Evolutionary conservation across 129 eudicot genomes (phyloP).

Genomic region (Lactuca saligna): DNA sequence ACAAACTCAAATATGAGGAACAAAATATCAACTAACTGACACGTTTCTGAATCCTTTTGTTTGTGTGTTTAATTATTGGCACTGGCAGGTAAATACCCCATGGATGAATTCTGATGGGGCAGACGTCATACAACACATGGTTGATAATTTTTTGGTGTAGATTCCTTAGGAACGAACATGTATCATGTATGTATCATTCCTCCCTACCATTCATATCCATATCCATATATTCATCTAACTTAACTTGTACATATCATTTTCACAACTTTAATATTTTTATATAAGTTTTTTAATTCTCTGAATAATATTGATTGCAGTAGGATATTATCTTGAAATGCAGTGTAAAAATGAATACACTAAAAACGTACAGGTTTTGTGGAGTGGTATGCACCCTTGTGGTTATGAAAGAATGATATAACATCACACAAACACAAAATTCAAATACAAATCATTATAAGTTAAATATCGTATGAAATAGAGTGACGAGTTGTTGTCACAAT

Average conservation of each 20-base stretch:
- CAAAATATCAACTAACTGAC: too few relatives aligned
- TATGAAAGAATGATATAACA: background rate
- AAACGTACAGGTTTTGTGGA: background rate
- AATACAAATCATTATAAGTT: too few relatives aligned
- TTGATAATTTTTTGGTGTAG: slow-evolving; percentile 67
- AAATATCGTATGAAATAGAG: too few relatives aligned
- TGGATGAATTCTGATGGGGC: slow-evolving; percentile 76
- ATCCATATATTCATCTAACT: background rate
- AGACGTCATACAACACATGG: slow-evolving; percentile 77
- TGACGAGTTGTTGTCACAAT: too few relatives aligned
- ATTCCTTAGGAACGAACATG: background rate
- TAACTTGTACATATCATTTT: slow-evolving; percentile 2
- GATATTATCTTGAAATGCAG: too few relatives aligned
- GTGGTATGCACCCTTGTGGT: background rate
- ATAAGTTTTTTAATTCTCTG: background rate
- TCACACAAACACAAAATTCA: too few relatives aligned
- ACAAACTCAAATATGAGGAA: too few relatives aligned
- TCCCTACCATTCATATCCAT: background rate
- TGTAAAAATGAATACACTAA: too few relatives aligned
- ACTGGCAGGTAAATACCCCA: slow-evolving; percentile 75
- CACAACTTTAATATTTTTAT: slow-evolving; percentile 12
- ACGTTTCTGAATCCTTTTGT: slow-evolving; percentile 16
- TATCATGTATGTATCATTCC: background rate
- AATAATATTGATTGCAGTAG: too few relatives aligned
- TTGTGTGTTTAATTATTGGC: slow-evolving; percentile 1